phyloP scores from a whole-genome alignment of 345 rosid genomes.

The Zanthoxylum bungeanum region DNA sequence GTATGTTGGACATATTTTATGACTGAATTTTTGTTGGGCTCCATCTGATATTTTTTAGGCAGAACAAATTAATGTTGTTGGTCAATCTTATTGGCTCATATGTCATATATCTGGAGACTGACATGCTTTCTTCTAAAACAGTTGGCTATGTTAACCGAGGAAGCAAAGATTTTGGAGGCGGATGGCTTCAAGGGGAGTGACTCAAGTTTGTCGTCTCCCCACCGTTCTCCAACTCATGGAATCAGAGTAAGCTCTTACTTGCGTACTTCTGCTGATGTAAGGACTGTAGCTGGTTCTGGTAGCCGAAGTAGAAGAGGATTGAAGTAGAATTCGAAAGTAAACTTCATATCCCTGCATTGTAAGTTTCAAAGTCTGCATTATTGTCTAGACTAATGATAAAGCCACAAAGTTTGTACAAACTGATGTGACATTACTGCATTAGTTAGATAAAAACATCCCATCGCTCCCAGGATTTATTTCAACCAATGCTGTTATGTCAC shows the following conservation, averaged over 20 bases:
- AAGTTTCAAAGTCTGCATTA: constrained; percentile 13
- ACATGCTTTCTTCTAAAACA: constrained; percentile 28
- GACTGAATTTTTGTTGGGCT: background rate
- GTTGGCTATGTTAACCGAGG: constrained; percentile 56
- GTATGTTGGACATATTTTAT: background rate
- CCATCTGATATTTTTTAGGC: background rate
- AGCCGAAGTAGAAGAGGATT: constrained; percentile 57
- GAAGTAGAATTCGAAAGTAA: constrained; percentile 11
- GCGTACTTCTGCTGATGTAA: constrained; percentile 33
- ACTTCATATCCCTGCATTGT: constrained; percentile 16
- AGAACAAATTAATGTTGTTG: background rate
- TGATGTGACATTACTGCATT: too few species aligned
- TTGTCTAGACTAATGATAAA: too few species aligned
- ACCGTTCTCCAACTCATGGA: constrained; percentile 31
- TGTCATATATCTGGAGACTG: constrained; percentile 2
- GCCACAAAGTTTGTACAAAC: too few species aligned
- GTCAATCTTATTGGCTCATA: background rate
- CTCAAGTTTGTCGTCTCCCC: constrained; percentile 35
- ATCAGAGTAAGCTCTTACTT: constrained; percentile 25
- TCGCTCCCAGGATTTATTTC: too few species aligned
- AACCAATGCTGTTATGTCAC: too few species aligned
- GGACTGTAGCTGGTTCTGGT: constrained; percentile 36
- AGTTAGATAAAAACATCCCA: too few species aligned
- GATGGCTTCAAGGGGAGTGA: constrained; percentile 42
- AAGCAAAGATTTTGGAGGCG: constrained; percentile 62